These are phyloP conservation scores for Saturnispora mendoncae DNA, from an alignment of 805 yeast genomes.

Conservation along the genomic window DNA sequence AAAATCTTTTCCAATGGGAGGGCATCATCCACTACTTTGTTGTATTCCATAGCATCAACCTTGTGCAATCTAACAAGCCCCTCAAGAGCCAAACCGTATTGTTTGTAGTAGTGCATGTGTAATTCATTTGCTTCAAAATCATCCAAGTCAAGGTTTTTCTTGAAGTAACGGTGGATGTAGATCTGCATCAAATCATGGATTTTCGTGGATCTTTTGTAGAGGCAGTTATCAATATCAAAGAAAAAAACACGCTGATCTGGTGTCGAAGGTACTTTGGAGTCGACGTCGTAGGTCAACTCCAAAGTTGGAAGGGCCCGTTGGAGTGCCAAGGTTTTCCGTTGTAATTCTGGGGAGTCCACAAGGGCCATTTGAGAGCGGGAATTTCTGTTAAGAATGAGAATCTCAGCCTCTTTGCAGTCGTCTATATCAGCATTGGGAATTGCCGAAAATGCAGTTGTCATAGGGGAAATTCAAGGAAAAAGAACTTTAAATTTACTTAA, in stretches of 20 bases:
- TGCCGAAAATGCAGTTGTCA: no score
- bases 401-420: conserved; percentile 15
- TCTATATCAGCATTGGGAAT: conserved; percentile 10
- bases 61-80: conserved; percentile 66
- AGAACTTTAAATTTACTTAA: no score
- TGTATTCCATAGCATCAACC: conserved; percentile 84
- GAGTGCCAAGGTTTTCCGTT: not conserved
- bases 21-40: conserved; percentile 83
- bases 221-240: conserved; percentile 91
- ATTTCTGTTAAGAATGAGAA: conserved; percentile 14
- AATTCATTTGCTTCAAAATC: conserved; percentile 68
- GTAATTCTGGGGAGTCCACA: not conserved
- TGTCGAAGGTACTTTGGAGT: conserved; percentile 21
- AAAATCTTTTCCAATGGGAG: conserved; percentile 77
- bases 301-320: conserved; percentile 20
- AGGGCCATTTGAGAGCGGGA: conserved; percentile 15
- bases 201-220: conserved; percentile 63
- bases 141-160: conserved; percentile 46
- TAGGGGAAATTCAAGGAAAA: no score
- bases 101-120: conserved; percentile 68
- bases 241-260: conserved; percentile 41
- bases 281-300: conserved; percentile 22
- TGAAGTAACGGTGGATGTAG: conserved; percentile 75
- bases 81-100: conserved; percentile 88
- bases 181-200: conserved; percentile 86